Evolutionary conservation across 139 green algal genomes (phyloP).

Genomic region (Desmodesmus armatus): DNA sequence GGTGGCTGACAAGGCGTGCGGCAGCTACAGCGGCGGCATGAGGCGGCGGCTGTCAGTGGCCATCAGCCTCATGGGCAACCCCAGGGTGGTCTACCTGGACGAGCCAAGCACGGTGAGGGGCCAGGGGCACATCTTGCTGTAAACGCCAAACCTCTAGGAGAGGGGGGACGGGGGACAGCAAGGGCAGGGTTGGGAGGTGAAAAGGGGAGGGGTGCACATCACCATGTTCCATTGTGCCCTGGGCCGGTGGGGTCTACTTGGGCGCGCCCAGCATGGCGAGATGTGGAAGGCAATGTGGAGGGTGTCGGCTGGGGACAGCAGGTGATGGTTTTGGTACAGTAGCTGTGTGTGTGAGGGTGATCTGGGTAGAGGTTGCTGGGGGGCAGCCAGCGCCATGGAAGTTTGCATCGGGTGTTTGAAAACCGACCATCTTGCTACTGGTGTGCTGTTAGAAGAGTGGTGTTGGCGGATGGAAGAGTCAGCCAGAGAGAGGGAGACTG

Average conservation of each 20-base stretch:
- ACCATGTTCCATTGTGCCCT: neutral
- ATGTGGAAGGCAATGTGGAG: no score
- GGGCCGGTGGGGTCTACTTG: neutral
- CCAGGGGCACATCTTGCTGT: neutral
- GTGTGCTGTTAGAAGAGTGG: no score
- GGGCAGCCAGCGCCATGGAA: no score
- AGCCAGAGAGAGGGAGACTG: no score
- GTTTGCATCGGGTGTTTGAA: no score
- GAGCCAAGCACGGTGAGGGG: conserved; percentile 83
- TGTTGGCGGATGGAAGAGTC: no score
- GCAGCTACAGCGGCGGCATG: conserved; percentile 85
- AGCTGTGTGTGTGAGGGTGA: no score
- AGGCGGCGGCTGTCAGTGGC: conserved; percentile 86
- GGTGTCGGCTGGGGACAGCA: no score
- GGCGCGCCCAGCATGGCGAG: neutral
- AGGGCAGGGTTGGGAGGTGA: neutral
- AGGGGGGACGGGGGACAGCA: neutral
- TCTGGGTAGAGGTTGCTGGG: no score
- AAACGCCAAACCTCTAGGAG: neutral
- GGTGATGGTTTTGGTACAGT: no score
- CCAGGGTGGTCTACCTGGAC: conserved; percentile 89
- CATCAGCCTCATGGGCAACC: conserved; percentile 81
- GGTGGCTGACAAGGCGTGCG: conserved; percentile 59
- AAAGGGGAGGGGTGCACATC: neutral
- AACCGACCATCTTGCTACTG: no score